Evolutionary conservation across 495 filamentous ascomycete species (phyloP), one percentile per base, ranked within the genome.

Genomic region (Hypoxylon fuscum): DNA sequence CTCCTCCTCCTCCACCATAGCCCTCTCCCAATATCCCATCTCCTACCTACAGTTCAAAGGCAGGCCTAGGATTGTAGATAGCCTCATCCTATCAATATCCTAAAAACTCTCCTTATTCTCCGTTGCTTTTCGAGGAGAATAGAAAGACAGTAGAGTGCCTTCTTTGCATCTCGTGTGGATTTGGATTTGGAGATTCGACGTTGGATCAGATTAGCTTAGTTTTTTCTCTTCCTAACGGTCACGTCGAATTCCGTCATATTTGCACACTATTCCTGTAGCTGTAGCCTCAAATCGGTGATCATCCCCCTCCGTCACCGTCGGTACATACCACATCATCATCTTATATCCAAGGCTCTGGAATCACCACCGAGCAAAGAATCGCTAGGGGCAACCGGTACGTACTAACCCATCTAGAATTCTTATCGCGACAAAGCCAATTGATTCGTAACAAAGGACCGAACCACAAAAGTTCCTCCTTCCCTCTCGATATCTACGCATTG

Each of bases 11-110:
- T 50, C 55, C 55, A 43, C 49, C 32, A 46, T 38, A 27, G 1
- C 41, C 55, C 35, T 44, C 25, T 41, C 38, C 54, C 43, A 15
- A 21, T 15, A 17, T 34, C 55, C 46, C 32, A 22, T 44, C 29
- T 45, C 35, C 59, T 46, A 46, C 43, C 63, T 66, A 66, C 63
- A 62, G 57, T 66, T 66, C 57, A 66, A 62, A 62, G 63, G 57
- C 57, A 45, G 63, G 57, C 63, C 63, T 66, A 55, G 63, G 63
- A 66, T 66, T 66, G 63, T 66, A 66, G 63, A 66, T 66, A 57
- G 43, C 47, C 17, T 62, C 57, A 10, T 66, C 63, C 57, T n/a
- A n/a, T n/a, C n/a, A 9, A 57, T 62, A 56, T 46, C 57, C 57
- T 56, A 48, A 57, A 27, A 4, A 27, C 25, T n/a, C n/a, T 55